Conservation (phyloP, 2,329 filamentous ascomycete species). For the Plectosphaerella plurivora region DNA sequence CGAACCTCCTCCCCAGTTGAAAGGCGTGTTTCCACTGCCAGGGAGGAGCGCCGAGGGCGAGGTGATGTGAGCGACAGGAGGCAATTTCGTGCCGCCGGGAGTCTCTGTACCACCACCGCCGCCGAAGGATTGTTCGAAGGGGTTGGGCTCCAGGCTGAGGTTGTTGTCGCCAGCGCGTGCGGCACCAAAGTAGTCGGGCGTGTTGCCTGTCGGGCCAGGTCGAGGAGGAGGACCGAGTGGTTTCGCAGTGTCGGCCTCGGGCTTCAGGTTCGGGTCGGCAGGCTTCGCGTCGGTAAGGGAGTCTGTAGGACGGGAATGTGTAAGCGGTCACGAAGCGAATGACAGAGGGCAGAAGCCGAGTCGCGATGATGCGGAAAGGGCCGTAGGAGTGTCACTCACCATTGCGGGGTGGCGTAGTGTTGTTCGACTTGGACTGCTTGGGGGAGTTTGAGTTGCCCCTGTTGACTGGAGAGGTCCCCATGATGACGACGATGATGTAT, state of each 20-base stretch:
- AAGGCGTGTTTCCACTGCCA: constrained; percentile 67
- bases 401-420: constrained; percentile 32
- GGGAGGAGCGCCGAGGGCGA: constrained; percentile 80
- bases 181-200: constrained; percentile 66
- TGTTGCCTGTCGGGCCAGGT: constrained; percentile 50
- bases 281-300: constrained; percentile 42
- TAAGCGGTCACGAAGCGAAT: constrained; percentile 11
- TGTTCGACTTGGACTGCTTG: constrained; percentile 32
- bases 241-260: constrained; percentile 57
- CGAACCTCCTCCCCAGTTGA: constrained; percentile 78
- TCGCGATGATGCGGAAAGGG: constrained; percentile 9
- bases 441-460: constrained; percentile 44
- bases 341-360: constrained; percentile 4
- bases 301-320: constrained; percentile 25
- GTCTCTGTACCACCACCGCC: constrained; percentile 64
- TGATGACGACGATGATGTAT: constrained; percentile 44
- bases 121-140: constrained; percentile 93
- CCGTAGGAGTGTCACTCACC: constrained; percentile 25
- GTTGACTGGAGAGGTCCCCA: constrained; percentile 40
- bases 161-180: constrained; percentile 40
- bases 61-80: constrained; percentile 84
- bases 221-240: constrained; percentile 69
- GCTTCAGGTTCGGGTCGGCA: constrained; percentile 43
- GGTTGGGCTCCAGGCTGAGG: constrained; percentile 82
- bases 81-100: constrained; percentile 76